Percentiles rank a stretch among this genome's conserved stretches.
Evolutionary conservation across 768 basidiomycete species (phyloP).

Genomic region (Asterophora lycoperdoides): DNA sequence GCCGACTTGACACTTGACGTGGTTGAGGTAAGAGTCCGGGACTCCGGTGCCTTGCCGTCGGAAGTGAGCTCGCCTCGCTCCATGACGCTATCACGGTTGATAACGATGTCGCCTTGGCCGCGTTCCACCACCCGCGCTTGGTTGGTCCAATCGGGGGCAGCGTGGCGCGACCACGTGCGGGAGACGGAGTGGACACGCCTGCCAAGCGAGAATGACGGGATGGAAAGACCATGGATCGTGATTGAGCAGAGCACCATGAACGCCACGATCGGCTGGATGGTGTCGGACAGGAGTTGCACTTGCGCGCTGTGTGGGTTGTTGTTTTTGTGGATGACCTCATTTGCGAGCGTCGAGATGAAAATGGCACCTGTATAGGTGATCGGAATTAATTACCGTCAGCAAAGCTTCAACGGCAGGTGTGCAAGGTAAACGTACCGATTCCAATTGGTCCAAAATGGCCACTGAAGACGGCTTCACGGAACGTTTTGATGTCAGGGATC

Average conservation of each 20-base stretch:
- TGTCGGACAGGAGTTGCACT: conserved; percentile 59
- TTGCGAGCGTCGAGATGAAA: conserved; percentile 87
- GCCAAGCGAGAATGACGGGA: conserved; percentile 91
- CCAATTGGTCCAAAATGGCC: conserved; percentile 95
- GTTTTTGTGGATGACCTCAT: conserved; percentile 46
- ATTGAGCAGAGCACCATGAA: conserved; percentile 95
- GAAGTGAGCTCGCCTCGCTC: conserved; percentile 30
- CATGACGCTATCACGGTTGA: conserved; percentile 72
- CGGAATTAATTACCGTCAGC: not conserved
- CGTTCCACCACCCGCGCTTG: conserved; percentile 68
- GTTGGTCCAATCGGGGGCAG: conserved; percentile 79
- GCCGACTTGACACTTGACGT: conserved; percentile 15
- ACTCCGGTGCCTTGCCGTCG: conserved; percentile 14
- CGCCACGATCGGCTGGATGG: conserved; percentile 89
- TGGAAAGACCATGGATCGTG: conserved; percentile 83
- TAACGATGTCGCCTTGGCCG: conserved; percentile 67
- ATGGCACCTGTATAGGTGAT: conserved; percentile 62
- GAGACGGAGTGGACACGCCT: conserved; percentile 87
- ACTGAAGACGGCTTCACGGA: conserved; percentile 88
- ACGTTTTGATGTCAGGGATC: conserved; percentile 95
- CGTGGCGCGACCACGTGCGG: conserved; percentile 85
- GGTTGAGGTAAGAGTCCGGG: conserved; percentile 9
- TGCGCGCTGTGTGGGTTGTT: conserved; percentile 47
- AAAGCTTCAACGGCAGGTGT: not conserved
- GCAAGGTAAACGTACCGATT: conserved; percentile 43